A percentile compares a stretch with the other conserved stretches of the same genome.
Conservation (phyloP, 148 eudicot genomes). For the Nyssa sinensis region DNA sequence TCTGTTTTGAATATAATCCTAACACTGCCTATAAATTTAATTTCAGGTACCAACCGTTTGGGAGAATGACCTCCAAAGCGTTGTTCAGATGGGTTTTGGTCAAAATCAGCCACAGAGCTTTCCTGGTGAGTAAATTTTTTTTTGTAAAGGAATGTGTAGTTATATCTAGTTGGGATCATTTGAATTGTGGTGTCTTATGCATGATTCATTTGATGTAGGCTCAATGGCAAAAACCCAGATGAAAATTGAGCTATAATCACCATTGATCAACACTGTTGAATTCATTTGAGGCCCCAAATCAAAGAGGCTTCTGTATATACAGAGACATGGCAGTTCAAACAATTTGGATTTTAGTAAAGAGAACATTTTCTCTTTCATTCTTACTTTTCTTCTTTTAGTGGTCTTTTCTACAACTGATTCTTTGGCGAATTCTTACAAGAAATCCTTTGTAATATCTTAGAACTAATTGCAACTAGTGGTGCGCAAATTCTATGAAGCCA, state of each 20-base stretch:
- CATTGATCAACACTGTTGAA: constrained; percentile 6
- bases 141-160: too few relatives aligned
- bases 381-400: constrained; percentile 1
- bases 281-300: constrained; percentile 38
- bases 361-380: constrained; percentile 9
- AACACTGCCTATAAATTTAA: neutral
- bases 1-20: neutral
- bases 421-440: constrained; percentile 28
- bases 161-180: too few relatives aligned
- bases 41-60: constrained; percentile 51
- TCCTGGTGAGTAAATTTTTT: constrained; percentile 45
- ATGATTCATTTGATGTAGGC: constrained; percentile 38
- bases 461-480: constrained; percentile 33
- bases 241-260: constrained; percentile 58
- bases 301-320: constrained; percentile 48
- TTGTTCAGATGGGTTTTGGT: constrained; percentile 62
- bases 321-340: constrained; percentile 13
- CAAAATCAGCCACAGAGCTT: constrained; percentile 47
- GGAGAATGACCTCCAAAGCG: constrained; percentile 80
- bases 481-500: neutral
- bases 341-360: constrained; percentile 12
- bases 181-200: neutral
- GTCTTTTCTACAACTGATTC: constrained; percentile 23
- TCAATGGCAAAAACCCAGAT: constrained; percentile 44
- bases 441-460: constrained; percentile 30